phyloP scores from a whole-genome alignment of 352 stramenopile species.

The Pythium periplocum region DNA sequence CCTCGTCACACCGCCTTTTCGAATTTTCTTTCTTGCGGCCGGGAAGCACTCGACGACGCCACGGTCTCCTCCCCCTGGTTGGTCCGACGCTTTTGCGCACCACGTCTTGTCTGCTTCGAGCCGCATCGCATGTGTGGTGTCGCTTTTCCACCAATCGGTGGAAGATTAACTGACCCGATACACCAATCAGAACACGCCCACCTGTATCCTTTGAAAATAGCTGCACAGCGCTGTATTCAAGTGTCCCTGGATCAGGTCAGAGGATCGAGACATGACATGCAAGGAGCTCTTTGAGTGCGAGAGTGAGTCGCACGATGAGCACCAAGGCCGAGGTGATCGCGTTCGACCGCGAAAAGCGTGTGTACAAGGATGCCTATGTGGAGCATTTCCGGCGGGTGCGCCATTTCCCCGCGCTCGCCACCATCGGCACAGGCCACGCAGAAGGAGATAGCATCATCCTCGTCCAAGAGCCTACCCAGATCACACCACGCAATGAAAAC shows the following conservation, averaged over 20 bases:
- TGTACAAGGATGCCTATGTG: constrained; percentile 75
- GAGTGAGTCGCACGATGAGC: constrained; percentile 13
- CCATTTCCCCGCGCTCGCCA: constrained; percentile 63
- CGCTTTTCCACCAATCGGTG: constrained; percentile 9
- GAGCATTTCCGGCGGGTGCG: constrained; percentile 65
- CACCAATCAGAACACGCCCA: constrained; percentile 7
- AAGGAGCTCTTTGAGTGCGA: not conserved
- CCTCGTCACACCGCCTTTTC: too few species aligned
- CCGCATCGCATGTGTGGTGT: too few species aligned
- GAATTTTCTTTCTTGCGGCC: too few species aligned
- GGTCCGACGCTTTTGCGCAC: too few species aligned
- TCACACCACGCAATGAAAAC: not conserved
- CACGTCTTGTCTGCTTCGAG: too few species aligned
- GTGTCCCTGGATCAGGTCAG: not conserved
- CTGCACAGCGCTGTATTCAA: constrained; percentile 4
- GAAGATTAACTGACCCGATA: not conserved
- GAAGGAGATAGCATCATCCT: constrained; percentile 62
- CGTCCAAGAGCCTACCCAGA: constrained; percentile 34
- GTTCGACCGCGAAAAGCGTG: constrained; percentile 68
- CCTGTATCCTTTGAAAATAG: constrained; percentile 6
- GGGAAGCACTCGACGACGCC: too few species aligned
- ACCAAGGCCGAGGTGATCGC: constrained; percentile 49
- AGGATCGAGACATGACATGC: not conserved
- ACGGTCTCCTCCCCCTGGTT: too few species aligned
- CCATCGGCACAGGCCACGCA: constrained; percentile 37